Base-by-base conservation (phyloP, 768 basidiomycete genomes). In the Podaxis pistillaris region DNA sequence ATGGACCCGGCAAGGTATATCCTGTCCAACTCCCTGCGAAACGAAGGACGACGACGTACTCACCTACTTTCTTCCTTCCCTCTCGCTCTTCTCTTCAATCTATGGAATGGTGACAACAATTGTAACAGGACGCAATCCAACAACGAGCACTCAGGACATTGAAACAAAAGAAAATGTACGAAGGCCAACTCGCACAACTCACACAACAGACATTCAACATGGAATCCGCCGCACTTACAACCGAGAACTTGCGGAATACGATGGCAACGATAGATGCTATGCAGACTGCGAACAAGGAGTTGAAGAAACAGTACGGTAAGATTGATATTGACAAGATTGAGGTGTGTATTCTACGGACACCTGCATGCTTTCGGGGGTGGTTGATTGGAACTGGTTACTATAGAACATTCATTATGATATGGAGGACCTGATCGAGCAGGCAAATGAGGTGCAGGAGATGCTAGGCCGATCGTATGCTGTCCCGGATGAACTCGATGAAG, bases 221-320 rank as follows among this genome's bases (percentile, higher is more conserved):
- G 92, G 96, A 99, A 78, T 94, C 92, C 59, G 91, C 96, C 12
- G 86, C 91, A 13, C 86, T 98, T 69, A 89, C 93, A 8, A 98
- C 96, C n/a, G 97, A 98, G 78, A 98, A 98, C 75, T 75, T 98
- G 69, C 87, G 94, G 66, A 98, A 98, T 73, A 98, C 97, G 69
- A 98, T 99, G 96, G 96, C 94, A 12, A 98, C 97, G 0, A 86
- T 98, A 30, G 94, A 97, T 67, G 97, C 95, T 4, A 98, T 99
- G 95, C 86, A 94, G 72, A 71, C 83, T 17, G 96, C 97, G 17
- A 98, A 98, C 78, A 98, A 96, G 79, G 96, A 98, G 74, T 84
- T 99, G 77, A 86, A 86, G 78, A 94, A 91, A 74, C 96, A 98
- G 77, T 99, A 98, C 71, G 96, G 96, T 24, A 97, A 95, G 80